Evolutionary conservation across 495 filamentous ascomycete genomes (phyloP).

Genomic region (Trichocladium antarcticum): DNA sequence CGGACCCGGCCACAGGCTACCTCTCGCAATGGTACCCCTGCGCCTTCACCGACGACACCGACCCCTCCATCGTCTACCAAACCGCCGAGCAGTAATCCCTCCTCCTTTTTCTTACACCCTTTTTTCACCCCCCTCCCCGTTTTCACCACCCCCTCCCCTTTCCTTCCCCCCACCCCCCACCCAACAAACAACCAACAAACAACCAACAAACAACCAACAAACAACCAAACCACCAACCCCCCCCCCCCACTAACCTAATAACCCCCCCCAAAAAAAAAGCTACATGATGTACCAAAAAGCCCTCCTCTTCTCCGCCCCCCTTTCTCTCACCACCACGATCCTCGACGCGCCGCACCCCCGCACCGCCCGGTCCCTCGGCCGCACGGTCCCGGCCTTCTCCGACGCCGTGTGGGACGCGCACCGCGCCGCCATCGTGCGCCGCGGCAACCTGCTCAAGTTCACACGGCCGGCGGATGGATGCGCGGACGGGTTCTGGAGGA

Average conservation of each 20-base stretch:
- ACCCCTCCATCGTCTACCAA: constrained; percentile 19
- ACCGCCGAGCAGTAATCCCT: constrained; percentile 29
- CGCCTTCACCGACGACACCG: constrained; percentile 22
- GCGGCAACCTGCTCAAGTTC: constrained; percentile 53
- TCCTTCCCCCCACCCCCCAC: constrained; percentile 39
- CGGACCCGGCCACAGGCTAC: constrained; percentile 19
- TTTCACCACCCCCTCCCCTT: constrained; percentile 37
- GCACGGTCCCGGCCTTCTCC: constrained; percentile 45
- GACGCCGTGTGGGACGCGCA: constrained; percentile 42
- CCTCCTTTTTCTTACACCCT: background rate
- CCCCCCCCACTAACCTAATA: constrained; percentile 43
- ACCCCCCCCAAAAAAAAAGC: constrained; percentile 49
- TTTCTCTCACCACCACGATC: constrained; percentile 29
- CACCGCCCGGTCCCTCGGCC: constrained; percentile 45
- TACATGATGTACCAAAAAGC: constrained; percentile 60
- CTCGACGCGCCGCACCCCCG: constrained; percentile 32
- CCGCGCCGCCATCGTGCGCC: constrained; percentile 45
- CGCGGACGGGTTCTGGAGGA: background rate
- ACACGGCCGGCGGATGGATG: constrained; percentile 16
- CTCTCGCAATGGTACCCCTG: constrained; percentile 29
- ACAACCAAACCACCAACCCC: constrained; percentile 34
- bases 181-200: constrained; percentile 54
- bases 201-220: constrained; percentile 41
- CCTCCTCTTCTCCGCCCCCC: constrained; percentile 39
- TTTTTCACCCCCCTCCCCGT: constrained; percentile 11